phyloP scores from a whole-genome alignment of 2,329 filamentous ascomycete genomes.

The Microcyclospora pomicola region DNA sequence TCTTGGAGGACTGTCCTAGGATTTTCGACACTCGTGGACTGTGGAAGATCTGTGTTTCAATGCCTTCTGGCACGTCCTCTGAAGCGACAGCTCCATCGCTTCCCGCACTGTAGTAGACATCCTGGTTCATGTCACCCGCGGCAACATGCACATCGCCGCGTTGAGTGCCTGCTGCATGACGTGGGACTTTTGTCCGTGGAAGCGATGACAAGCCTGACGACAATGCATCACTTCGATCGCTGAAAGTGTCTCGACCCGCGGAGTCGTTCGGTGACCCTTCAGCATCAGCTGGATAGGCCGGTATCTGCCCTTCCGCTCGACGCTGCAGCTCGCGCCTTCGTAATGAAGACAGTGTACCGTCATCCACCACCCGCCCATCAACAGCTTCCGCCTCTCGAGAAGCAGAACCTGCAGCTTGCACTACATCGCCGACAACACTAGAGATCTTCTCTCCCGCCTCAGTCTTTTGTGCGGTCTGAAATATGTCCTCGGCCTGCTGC shows the following conservation, averaged over 20 bases:
- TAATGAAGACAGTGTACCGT: slow-evolving; percentile 21
- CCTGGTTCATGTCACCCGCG: slow-evolving; percentile 37
- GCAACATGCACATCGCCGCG: slow-evolving; percentile 27
- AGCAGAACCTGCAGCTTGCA: slow-evolving; percentile 16
- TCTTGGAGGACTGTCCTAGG: slow-evolving; percentile 26
- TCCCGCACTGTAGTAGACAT: slow-evolving; percentile 30
- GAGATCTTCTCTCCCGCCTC: neutral
- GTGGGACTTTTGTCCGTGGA: slow-evolving; percentile 43
- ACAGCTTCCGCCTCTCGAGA: slow-evolving; percentile 1
- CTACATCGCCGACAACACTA: slow-evolving; percentile 5
- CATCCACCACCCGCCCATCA: slow-evolving; percentile 15
- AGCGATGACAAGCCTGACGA: slow-evolving; percentile 38
- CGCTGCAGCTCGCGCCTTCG: slow-evolving; percentile 27
- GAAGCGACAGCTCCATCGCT: neutral
- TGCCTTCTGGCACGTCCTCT: slow-evolving; percentile 37
- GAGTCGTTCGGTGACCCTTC: slow-evolving; percentile 16
- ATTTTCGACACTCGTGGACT: slow-evolving; percentile 37
- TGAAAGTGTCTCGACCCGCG: slow-evolving; percentile 42
- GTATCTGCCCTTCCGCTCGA: slow-evolving; percentile 38
- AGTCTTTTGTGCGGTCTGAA: too few relatives aligned
- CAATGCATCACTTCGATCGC: slow-evolving; percentile 34
- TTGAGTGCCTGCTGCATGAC: slow-evolving; percentile 34
- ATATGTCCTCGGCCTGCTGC: slow-evolving; percentile 3
- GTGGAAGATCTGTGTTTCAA: slow-evolving; percentile 5
- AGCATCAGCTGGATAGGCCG: slow-evolving; percentile 34